These are phyloP conservation scores for Mycena sanguinolenta DNA, from an alignment of 768 basidiomycete genomes.

Conservation along the genomic window DNA sequence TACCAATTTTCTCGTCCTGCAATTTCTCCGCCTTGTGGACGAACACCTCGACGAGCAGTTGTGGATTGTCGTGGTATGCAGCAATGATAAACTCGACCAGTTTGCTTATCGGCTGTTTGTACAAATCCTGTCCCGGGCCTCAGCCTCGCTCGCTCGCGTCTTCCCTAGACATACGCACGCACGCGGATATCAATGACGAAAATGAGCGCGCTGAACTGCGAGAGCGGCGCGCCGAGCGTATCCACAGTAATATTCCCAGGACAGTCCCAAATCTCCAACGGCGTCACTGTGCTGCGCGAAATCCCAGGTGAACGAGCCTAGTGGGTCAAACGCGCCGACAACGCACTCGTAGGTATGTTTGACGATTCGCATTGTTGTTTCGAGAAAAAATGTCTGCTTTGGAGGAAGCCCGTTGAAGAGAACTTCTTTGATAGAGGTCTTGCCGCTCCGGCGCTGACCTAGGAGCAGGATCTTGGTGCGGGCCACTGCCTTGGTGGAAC, in stretches of 20 bases:
- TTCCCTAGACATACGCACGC: conserved; percentile 44
- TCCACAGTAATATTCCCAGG: conserved; percentile 89
- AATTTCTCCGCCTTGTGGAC: conserved; percentile 96
- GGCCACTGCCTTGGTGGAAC: conserved; percentile 38
- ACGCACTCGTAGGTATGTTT: conserved; percentile 88
- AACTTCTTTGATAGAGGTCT: conserved; percentile 91
- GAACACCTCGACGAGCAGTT: conserved; percentile 89
- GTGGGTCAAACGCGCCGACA: conserved; percentile 74
- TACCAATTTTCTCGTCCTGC: conserved; percentile 93
- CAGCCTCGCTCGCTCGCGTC: conserved; percentile 13
- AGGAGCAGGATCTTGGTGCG: conserved; percentile 81
- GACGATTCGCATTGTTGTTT: conserved; percentile 83
- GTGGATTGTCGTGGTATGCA: conserved; percentile 81
- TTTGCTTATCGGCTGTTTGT: conserved; percentile 85
- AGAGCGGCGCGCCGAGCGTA: conserved; percentile 79
- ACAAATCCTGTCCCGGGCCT: conserved; percentile 70
- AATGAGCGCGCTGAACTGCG: conserved; percentile 86
- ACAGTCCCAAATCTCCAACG: conserved; percentile 96
- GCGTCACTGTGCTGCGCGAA: conserved; percentile 82
- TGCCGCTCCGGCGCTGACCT: conserved; percentile 87
- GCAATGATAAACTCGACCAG: conserved; percentile 86
- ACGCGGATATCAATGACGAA: conserved; percentile 97
- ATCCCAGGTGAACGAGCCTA: conserved; percentile 26
- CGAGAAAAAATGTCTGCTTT: conserved; percentile 91
- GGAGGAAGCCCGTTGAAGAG: conserved; percentile 88